Percentiles rank a stretch among this genome's conserved stretches.
Evolutionary conservation across 83 land plant species (phyloP).

Genomic region (Thuja plicata): DNA sequence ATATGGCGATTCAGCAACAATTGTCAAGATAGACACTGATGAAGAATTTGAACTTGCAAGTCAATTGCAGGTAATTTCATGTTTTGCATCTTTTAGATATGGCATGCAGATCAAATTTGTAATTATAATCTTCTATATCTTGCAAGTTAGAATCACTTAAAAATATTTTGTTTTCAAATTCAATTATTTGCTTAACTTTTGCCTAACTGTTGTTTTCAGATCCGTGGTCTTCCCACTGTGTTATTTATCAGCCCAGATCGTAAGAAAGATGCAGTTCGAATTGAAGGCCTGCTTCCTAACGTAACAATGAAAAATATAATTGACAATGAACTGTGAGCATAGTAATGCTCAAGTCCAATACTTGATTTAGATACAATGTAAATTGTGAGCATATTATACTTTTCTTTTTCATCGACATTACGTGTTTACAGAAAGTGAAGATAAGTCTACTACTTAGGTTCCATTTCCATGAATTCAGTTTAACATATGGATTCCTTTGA

Average conservation of each 20-base stretch:
- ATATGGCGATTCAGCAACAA: conserved; percentile 55
- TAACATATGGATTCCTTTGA: conserved; percentile 2
- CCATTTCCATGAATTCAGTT: background rate
- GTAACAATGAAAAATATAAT: conserved; percentile 81
- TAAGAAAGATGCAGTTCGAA: conserved; percentile 74
- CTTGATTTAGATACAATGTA: background rate
- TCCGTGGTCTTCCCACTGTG: conserved; percentile 89
- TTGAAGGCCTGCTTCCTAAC: conserved; percentile 86
- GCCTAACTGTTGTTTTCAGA: conserved; percentile 35
- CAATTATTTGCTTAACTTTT: background rate
- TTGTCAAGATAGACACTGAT: conserved; percentile 92
- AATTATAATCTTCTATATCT: background rate
- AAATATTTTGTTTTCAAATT: background rate
- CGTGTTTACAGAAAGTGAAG: background rate
- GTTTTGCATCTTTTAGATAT: background rate
- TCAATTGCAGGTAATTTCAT: conserved; percentile 69
- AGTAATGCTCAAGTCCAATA: background rate
- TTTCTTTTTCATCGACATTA: background rate
- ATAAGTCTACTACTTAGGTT: background rate
- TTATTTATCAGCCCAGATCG: conserved; percentile 75
- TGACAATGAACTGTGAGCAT: conserved; percentile 69
- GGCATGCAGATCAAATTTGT: background rate
- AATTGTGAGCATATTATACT: background rate
- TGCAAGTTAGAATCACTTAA: background rate
- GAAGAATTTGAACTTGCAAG: conserved; percentile 87